Base-by-base conservation (phyloP, 495 filamentous ascomycete genomes). In the Penicillium daleae region DNA sequence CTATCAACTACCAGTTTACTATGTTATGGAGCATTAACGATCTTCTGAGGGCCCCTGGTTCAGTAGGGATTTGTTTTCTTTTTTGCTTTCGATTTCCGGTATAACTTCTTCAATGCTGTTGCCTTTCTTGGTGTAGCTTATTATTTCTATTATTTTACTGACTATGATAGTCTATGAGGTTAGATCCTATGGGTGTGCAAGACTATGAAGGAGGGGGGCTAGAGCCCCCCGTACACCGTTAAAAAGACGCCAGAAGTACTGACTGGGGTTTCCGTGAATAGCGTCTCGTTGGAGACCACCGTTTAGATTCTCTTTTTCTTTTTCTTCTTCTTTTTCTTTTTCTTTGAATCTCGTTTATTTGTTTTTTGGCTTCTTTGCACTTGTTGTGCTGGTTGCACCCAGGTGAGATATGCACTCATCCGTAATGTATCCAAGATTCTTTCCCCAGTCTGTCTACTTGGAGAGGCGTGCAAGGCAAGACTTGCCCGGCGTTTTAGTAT, bases 351-450 rank as follows among this genome's bases (percentile, higher is more conserved):
- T 58, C 17, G 31, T 37, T 53, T 61, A 29, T 32, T 63, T 32
- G 42, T 49, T 50, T 48, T 32, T 27, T 32, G 42, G 56, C 32
- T 29, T 65, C 27, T 53, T 32, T 61, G 26, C 60, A 4, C 51
- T 42, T n/a, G 49, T 61, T 22, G 22, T 15, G 27, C 26, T 63
- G 52, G 52, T 59, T 70, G 61, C 62, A 60, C 40, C 55, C 68
- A 64, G 65, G 70, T 67, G 67, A 66, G 52, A 65, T 70, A 72
- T 72, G 70, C 70, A 70, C 31, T 60, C n/a, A 64, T 58, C 70
- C 70, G 70, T 6, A 46, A 13, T 68, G 52, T 49, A 60, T 66
- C 60, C 50, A 66, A 62, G 57, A 63, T 66, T 46, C 42, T 60
- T 31, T 49, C 55, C 57, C 68, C 29, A 24, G 27, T 50, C 50